Percentiles rank a stretch among this genome's conserved stretches.
Conservation (phyloP, 2,329 filamentous ascomycete genomes). For the Trichoderma sp. region DNA sequence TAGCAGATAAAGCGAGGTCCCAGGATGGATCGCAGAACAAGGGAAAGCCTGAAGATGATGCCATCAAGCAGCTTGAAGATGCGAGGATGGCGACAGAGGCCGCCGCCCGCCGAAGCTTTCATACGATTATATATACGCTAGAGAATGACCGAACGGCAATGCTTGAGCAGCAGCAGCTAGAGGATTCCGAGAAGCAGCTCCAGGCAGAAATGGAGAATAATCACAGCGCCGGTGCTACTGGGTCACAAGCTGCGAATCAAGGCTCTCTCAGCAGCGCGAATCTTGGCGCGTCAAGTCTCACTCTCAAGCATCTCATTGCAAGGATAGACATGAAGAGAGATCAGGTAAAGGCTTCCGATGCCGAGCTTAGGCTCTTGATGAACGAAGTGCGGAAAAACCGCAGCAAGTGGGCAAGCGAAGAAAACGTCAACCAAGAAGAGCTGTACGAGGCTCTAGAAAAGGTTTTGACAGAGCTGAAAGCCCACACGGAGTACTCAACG, state of each 20-base stretch:
- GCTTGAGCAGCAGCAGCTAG: constrained; percentile 94
- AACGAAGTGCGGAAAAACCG: constrained; percentile 97
- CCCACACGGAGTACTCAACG: constrained; percentile 95
- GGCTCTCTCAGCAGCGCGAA: constrained; percentile 92
- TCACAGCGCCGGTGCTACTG: constrained; percentile 48
- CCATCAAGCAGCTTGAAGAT: constrained; percentile 88
- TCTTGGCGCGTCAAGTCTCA: constrained; percentile 90
- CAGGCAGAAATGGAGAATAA: constrained; percentile 88
- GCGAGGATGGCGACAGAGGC: constrained; percentile 89
- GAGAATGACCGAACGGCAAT: constrained; percentile 95
- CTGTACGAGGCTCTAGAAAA: constrained; percentile 96
- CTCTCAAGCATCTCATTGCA: constrained; percentile 93
- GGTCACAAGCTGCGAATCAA: constrained; percentile 61
- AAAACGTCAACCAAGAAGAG: constrained; percentile 96
- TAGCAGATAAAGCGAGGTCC: constrained; percentile 51
- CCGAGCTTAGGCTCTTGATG: constrained; percentile 86
- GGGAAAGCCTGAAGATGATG: constrained; percentile 75
- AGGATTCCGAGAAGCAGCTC: constrained; percentile 93
- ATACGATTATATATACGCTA: constrained; percentile 90
- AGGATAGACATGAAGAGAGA: constrained; percentile 91
- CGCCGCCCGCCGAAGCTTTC: constrained; percentile 83
- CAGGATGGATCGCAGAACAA: constrained; percentile 48
- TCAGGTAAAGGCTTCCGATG: constrained; percentile 86
- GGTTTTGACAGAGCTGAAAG: constrained; percentile 93
- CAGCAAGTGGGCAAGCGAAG: constrained; percentile 98